phyloP scores from a whole-genome alignment of 208 protist species.

The Acanthamoeba polyphaga region DNA sequence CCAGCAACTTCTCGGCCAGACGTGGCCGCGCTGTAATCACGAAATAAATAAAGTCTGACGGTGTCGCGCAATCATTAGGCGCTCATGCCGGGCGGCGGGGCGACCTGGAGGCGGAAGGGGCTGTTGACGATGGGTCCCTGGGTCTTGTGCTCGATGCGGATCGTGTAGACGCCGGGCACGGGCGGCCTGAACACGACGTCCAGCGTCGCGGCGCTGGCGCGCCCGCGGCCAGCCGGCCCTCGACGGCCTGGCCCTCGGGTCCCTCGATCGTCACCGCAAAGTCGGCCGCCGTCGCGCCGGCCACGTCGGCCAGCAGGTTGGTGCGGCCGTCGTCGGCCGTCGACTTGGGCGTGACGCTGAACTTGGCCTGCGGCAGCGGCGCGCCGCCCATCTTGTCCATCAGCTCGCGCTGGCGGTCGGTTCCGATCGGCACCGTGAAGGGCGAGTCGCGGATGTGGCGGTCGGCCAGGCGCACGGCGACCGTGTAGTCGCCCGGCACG shows the following conservation, averaged over 20 bases:
- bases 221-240: not conserved
- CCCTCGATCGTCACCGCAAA: slow-evolving; percentile 27
- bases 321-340: not conserved
- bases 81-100: slow-evolving; percentile 66
- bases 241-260: not conserved
- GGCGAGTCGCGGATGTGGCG: slow-evolving; percentile 83
- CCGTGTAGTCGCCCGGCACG: slow-evolving; percentile 79
- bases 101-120: slow-evolving; percentile 65
- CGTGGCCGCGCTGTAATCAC: too few species aligned
- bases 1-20: too few species aligned
- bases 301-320: slow-evolving; percentile 30
- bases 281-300: not conserved
- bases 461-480: slow-evolving; percentile 78
- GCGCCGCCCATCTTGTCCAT: slow-evolving; percentile 18
- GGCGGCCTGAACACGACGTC: slow-evolving; percentile 54
- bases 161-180: slow-evolving; percentile 41
- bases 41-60: too few species aligned
- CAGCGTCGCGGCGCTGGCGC: not conserved
- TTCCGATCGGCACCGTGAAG: slow-evolving; percentile 83
- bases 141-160: slow-evolving; percentile 13
- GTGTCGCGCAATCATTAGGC: not conserved
- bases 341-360: slow-evolving; percentile 55
- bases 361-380: slow-evolving; percentile 60
- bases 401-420: slow-evolving; percentile 25
- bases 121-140: slow-evolving; percentile 47